Evolutionary conservation across 2,329 filamentous ascomycete species (phyloP), one percentile per base, ranked within the genome.

Genomic region (Penicillium sp.): DNA sequence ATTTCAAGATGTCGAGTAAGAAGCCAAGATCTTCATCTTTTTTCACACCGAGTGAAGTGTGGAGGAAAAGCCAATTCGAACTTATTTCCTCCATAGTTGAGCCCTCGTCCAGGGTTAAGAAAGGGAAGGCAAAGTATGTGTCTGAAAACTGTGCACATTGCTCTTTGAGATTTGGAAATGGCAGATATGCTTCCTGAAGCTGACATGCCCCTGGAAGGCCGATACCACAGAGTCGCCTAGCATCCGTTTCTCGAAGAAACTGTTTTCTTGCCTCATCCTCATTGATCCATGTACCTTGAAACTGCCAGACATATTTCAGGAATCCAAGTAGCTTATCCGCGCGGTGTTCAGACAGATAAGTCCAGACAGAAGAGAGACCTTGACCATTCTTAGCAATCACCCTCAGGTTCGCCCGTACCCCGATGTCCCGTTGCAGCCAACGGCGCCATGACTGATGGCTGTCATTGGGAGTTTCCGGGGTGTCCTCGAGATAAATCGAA

Each of bases 1-100:
- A 52, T n/a, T 39, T 47, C 48, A 56, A 48, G 27, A 56, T 52
- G 41, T 56, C 48, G 29, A 56, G 53, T 47, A 56, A 46, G 41
- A 56, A 56, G 22, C 26, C 39, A 35, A 52, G 10, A 39, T 56
- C 48, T 19, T 56, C 48, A 31, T 56, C 53, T 41, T 56, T 56
- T 31, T 41, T 39, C 27, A 56, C 53, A 31, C 39, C 27, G 29
- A 56, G 43, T 21, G 14, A 14, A 39, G 48, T 52, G 29, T 56
- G 48, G n/a, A 56, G 53, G 26, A 56, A 56, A 47, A 56, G 11
- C 53, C 53, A 56, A 29, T 29, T 29, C 35, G 53, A 52, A 29
- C 31, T 47, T 24, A 51, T 43, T 52, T 56, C 24, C 44, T 57
- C 48, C 41, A 31, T 24, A 19, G 41, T 37, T 29, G 43, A 47